These are phyloP conservation scores for Chrysoporthe puriensis DNA, from an alignment of 2,329 filamentous ascomycete species.

Conservation along the genomic window DNA sequence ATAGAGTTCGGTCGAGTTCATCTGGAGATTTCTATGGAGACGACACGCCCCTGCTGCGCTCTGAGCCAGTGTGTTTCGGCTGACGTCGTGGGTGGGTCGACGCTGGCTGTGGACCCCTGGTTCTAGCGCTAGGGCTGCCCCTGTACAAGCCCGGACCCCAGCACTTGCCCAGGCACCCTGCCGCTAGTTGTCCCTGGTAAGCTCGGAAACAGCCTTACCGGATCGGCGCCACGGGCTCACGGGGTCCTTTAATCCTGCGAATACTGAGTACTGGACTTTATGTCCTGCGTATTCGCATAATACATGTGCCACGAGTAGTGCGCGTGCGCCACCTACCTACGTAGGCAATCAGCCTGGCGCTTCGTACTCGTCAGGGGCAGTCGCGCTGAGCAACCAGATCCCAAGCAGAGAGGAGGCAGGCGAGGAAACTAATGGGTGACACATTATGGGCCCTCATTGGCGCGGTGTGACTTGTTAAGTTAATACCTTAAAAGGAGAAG, in stretches of 20 bases:
- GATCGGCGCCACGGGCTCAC: not conserved
- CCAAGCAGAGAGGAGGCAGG: no score
- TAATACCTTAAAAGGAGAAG: not conserved
- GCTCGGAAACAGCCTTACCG: not conserved
- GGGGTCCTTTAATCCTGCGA: not conserved
- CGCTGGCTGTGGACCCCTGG: slow-evolving; percentile 1
- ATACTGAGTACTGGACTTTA: not conserved
- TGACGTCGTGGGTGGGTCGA: slow-evolving; percentile 8
- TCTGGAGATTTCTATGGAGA: slow-evolving; percentile 17
- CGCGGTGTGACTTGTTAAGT: no score
- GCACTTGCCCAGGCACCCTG: no score
- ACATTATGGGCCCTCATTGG: no score
- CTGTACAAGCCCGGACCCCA: no score
- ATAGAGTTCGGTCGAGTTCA: not conserved
- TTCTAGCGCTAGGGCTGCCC: no score
- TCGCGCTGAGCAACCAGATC: not conserved
- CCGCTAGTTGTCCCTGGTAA: not conserved
- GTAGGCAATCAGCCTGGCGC: not conserved
- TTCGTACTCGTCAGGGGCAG: not conserved
- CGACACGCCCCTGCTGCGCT: not conserved
- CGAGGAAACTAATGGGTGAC: no score
- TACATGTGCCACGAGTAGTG: not conserved
- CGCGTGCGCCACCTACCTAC: not conserved
- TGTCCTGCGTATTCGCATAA: not conserved
- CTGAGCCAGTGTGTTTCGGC: slow-evolving; percentile 7